Base-by-base conservation (phyloP, 371 early-diverging fungal species). In the Syncephalis plumigaleata region DNA sequence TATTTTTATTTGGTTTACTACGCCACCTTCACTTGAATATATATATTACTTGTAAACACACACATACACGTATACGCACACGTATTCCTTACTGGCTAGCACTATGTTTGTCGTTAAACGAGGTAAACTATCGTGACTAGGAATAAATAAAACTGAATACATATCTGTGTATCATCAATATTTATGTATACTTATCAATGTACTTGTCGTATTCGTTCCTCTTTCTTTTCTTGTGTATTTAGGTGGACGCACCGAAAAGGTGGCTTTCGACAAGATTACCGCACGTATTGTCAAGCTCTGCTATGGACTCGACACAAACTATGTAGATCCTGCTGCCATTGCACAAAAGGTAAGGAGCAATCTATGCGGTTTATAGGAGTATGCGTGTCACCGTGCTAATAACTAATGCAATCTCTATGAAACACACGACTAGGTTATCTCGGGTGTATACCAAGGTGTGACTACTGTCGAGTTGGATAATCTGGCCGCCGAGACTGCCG, bases 391-490 rank as follows among this genome's bases (percentile, higher is more conserved):
- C 4, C 4, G 17, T 40, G 31, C 31, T 4, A 31, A 27, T 5
- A 0, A 31, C 26, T 7, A 37, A 17, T n/a, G 17, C 26, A 0
- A 36, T 13, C 27, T 7, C n/a, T n/a, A n/a, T n/a, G n/a, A n/a
- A n/a, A n/a, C n/a, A n/a, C n/a, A n/a, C n/a, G n/a, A 31, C 31
- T 31, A 81, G 82, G 97, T 96, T 49, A 80, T 96, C 40, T 70
- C 71, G 36, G 97, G 97, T 36, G 91, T 96, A 36, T 96, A 93
- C 63, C 88, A 88, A 56, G 97, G 97, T 38, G 93, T 96, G 43
- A 87, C 87, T 13, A 96, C 97, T 0, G 80, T 85, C 15, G 95
- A 94, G 66, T 75, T 96, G 31, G 97, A 96, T 65, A 96, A 92
- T 64, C 75, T 96, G 21, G 92, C 95, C 17, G 92, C 97, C 36